Evolutionary conservation across 2,329 filamentous ascomycete genomes (phyloP).

Genomic region (Bipolaris cookei): DNA sequence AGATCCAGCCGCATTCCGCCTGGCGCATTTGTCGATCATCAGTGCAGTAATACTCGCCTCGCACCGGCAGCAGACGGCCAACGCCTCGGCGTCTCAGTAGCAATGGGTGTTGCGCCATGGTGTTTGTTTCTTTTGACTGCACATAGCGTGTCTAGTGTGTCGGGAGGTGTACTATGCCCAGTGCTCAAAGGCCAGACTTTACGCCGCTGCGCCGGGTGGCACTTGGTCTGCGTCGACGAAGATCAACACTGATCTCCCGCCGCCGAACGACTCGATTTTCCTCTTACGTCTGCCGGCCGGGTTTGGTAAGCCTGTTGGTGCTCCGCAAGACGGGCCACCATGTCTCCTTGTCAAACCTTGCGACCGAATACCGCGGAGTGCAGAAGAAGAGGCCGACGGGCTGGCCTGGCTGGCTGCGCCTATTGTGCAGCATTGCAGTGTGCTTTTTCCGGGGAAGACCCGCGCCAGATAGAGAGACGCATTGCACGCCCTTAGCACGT

Average conservation of each 20-base stretch:
- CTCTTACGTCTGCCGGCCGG: constrained; percentile 12
- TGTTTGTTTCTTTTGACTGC: background rate
- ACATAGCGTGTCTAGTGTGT: no score
- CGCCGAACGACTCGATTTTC: background rate
- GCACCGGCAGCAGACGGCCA: constrained; percentile 26
- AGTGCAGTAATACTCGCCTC: constrained; percentile 17
- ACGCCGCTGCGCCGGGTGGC: constrained; percentile 7
- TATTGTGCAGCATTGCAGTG: constrained; percentile 2
- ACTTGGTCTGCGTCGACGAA: constrained; percentile 2
- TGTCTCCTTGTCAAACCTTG: constrained; percentile 6
- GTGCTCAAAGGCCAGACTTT: background rate
- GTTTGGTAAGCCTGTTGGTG: background rate
- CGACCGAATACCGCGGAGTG: constrained; percentile 11
- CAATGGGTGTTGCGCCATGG: constrained; percentile 5
- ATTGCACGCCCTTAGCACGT: constrained; percentile 36
- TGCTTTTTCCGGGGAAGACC: constrained; percentile 21
- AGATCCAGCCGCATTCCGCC: constrained; percentile 26
- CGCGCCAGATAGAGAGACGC: constrained; percentile 6
- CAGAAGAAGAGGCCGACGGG: constrained; percentile 12
- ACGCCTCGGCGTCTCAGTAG: background rate
- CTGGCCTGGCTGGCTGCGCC: constrained; percentile 24
- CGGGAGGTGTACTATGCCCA: background rate
- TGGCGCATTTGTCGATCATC: constrained; percentile 25
- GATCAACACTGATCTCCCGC: constrained; percentile 6
- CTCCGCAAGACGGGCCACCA: constrained; percentile 14